Evolutionary conservation across 768 basidiomycete genomes (phyloP), one percentile per base, ranked within the genome.

Genomic region (Lentinula sp.): DNA sequence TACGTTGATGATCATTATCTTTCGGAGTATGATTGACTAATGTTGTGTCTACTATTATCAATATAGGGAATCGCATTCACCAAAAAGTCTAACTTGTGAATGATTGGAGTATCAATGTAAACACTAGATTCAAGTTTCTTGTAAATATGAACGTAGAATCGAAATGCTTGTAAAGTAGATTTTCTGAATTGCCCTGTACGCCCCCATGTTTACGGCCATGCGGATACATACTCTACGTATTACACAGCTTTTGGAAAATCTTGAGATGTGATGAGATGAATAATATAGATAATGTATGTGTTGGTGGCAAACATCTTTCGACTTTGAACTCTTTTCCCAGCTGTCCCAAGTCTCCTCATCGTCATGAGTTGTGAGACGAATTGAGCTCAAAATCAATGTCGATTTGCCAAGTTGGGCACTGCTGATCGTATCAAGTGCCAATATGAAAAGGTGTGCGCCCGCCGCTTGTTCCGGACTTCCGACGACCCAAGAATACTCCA

Each of bases 1-100:
- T 87, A 62, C 48, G 79, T 75, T 50, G 9, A 1, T 32, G 6
- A 6, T 42, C 20, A 46, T 35, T 23, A 10, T 33, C 28, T 33
- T 12, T 8, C 9, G 12, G 32, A 33, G 36, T 12, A 23, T 32
- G 53, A 16, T 51, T 23, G 54, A 5, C 42, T 57, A 2, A 15
- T 39, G 42, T 28, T 36, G 36, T 48, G 23, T 53, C 7, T 28
- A 3, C 28, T 28, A 28, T 28, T 28, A 28, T 37, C 16, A 23
- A 16, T 59, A 12, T 54, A 69, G 68, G 68, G 68, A 37, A 52
- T 66, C 33, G 63, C 55, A 15, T 68, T 61, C 36, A 39, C 57
- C 35, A 62, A 50, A 35, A 55, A 61, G 16, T 42, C 58, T 32
- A 52, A 61, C 63, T 61, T 64, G 64, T 52, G 66, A 66, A 62